Base-by-base conservation (phyloP, 768 basidiomycete genomes). In the Scleroderma citrinum region DNA sequence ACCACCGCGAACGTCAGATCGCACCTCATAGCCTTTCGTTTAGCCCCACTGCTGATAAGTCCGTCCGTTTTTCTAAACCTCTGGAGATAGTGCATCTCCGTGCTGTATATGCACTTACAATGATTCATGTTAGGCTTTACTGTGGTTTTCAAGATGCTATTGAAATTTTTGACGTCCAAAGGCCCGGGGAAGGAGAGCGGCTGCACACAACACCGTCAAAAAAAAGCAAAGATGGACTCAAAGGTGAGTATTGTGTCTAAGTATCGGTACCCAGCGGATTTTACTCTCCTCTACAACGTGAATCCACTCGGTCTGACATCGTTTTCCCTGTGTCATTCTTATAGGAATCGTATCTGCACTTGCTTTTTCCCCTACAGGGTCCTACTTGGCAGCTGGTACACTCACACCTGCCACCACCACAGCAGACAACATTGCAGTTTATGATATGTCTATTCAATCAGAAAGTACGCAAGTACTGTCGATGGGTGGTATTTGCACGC, bases 1-100 rank as follows among this genome's bases (percentile, higher is more conserved):
- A 97, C 64, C 94, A 98, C 58, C 74, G 87, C n/a, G 95, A 97
- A 68, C 78, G 93, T 29, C 82, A 90, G 47, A 73, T 96, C 35
- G 92, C 91, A 0, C 93, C 95, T 0, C 86, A 92, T 47, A 81
- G 81, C 56, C 71, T 97, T 50, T 75, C 85, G 0, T 97, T 96
- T 67, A 88, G 89, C 56, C 64, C 74, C 1, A 68, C 77, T 5
- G 82, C 79, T 0, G 72, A 82, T 31, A 85, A 76, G 92, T 92
- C 48, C 36, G 41, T 42, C 34, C 30, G 40, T 44, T 14, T 41
- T 29, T 23, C 29, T 0, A 24, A n/a, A 12, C 10, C 5, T 7
- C 20, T 32, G 13, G 17, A 11, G 29, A 30, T 41, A 5, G 23
- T 17, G 17, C 26, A 14, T 39, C 34, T 13, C 17, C 19, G 11